Base-by-base conservation (phyloP, 495 filamentous ascomycete species). In the Aspergillus kassunensis region DNA sequence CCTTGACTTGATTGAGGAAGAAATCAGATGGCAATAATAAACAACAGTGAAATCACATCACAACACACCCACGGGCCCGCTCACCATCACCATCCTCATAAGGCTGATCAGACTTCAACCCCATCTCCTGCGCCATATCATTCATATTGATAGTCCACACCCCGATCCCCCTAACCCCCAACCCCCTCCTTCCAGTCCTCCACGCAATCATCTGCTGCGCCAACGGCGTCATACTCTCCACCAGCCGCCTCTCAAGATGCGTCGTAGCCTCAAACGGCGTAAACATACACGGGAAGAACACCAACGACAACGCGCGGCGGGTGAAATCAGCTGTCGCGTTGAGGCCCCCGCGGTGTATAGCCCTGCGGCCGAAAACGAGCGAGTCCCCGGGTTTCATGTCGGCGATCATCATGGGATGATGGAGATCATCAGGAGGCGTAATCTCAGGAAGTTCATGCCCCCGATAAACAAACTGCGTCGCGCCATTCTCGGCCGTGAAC, bases 391-490 rank as follows among this genome's bases (percentile, higher is more conserved):
- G 24, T 2, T 45, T 2, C 43, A 45, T 45, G 1, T 16, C 43
- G 13, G 43, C 43, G 13, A 24, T 5, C 27, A 29, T 29, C 6
- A 29, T 29, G 6, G 27, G 27, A 11, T 11, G 27, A 29, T 5
- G 27, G 27, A 11, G 27, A 11, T 11, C 6, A 11, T 11, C 11
- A 11, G 27, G 6, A 6, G 27, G 11, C 5, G 40, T 43, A 15
- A 2, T 23, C 18, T 70, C 70, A 75, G n/a, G 33, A 64, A 59
- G 44, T 73, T 66, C 16, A 56, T 66, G n/a, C 69, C 69, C 3
- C 68, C 70, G 44, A 75, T 67, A n/a, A n/a, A n/a, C n/a, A 33
- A 73, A 54, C 11, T 64, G 57, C 2, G 70, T 75, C 21, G 70
- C 69, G 18, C 72, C 70, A 44, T 73, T 75, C 11, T 62, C 58